Percentiles rank a stretch among this genome's conserved stretches.
phyloP scores from a whole-genome alignment of 208 protist genomes.

The Vickermania ingenoplastis region DNA sequence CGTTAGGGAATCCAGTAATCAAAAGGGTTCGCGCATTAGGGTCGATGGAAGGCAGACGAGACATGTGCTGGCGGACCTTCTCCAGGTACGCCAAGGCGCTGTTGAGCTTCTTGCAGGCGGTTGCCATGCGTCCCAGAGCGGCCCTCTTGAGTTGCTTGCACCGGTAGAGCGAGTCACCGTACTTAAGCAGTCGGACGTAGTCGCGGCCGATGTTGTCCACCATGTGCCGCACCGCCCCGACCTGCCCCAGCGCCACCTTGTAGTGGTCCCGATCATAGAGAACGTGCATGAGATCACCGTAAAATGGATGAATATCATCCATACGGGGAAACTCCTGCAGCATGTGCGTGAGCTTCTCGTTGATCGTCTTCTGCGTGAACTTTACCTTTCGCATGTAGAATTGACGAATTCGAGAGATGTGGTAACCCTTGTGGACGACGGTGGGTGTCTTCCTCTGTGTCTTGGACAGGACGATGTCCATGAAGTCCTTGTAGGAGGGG shows the following conservation, averaged over 20 bases:
- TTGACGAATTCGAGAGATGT: constrained; percentile 97
- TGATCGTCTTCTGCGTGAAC: constrained; percentile 97
- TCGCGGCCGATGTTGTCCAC: constrained; percentile 98
- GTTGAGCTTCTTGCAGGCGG: constrained; percentile 95
- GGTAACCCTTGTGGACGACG: constrained; percentile 98
- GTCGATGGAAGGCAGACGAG: constrained; percentile 99
- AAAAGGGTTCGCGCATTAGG: constrained; percentile 98
- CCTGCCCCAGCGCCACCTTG: constrained; percentile 99
- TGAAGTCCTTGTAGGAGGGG: constrained; percentile 97
- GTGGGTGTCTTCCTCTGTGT: constrained; percentile 99
- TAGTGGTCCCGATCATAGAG: constrained; percentile 99
- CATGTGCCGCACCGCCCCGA: constrained; percentile 95
- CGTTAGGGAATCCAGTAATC: constrained; percentile 99
- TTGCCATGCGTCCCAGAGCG: constrained; percentile 98
- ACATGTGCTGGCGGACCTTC: constrained; percentile 99
- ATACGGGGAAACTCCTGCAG: constrained; percentile 95
- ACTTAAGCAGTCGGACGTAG: constrained; percentile 99
- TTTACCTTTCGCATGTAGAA: constrained; percentile 99
- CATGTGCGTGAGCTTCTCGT: constrained; percentile 97
- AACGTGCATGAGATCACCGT: constrained; percentile 99
- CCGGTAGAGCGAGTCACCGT: constrained; percentile 99
- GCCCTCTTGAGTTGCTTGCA: constrained; percentile 99
- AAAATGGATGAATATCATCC: constrained; percentile 99
- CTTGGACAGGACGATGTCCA: constrained; percentile 99
- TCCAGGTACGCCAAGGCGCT: constrained; percentile 97